Evolutionary conservation across 2,329 filamentous ascomycete genomes (phyloP).

Genomic region (Venturia carpophila): DNA sequence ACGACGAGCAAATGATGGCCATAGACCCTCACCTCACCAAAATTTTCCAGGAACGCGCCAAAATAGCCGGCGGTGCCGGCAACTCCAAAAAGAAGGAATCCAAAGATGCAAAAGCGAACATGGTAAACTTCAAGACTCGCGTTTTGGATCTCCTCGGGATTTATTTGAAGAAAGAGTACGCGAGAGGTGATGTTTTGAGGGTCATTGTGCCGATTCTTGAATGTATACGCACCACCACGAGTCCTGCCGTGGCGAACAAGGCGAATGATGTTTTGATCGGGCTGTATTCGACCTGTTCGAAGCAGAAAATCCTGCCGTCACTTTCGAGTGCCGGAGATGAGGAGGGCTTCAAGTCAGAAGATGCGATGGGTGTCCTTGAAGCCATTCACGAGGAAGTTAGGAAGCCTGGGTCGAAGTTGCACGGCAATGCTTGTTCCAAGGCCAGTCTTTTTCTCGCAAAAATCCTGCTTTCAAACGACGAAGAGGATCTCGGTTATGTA

Average conservation of each 20-base stretch:
- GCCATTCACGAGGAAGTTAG: conserved; percentile 62
- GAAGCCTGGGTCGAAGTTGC: conserved; percentile 57
- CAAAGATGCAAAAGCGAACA: conserved; percentile 78
- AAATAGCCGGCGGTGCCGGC: conserved; percentile 22
- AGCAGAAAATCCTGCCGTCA: conserved; percentile 36
- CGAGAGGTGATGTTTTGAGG: conserved; percentile 57
- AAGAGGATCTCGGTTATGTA: conserved; percentile 31
- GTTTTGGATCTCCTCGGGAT: conserved; percentile 81
- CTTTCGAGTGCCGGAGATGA: neutral
- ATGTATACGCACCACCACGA: conserved; percentile 66
- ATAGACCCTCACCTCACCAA: conserved; percentile 75
- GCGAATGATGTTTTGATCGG: conserved; percentile 63
- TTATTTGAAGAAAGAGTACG: conserved; percentile 72
- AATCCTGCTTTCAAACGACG: conserved; percentile 47
- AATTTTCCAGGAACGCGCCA: conserved; percentile 73
- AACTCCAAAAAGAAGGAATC: conserved; percentile 70
- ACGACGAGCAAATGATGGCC: conserved; percentile 90
- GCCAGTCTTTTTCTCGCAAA: conserved; percentile 61
- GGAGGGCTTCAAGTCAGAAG: conserved; percentile 27
- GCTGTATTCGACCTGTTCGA: conserved; percentile 58
- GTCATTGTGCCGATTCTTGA: conserved; percentile 69
- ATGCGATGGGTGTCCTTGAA: conserved; percentile 50
- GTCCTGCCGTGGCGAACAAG: conserved; percentile 67
- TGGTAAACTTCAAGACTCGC: conserved; percentile 91
- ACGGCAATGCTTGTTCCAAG: conserved; percentile 66